Base-by-base conservation (phyloP, 257 asterid genomes). In the Lantana camara region DNA sequence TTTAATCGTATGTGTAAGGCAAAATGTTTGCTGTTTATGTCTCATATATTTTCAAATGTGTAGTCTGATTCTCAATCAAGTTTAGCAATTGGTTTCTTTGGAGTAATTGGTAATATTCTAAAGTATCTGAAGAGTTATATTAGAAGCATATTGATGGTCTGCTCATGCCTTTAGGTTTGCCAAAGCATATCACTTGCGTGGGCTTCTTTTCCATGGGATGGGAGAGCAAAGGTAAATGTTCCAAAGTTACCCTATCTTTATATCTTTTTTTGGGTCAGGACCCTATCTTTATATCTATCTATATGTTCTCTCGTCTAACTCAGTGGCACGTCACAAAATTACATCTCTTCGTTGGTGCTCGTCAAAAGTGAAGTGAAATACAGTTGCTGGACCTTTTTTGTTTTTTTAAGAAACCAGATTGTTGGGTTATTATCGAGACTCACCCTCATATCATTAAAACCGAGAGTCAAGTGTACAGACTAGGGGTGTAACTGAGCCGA, bases 141-240 rank as follows among this genome's bases (percentile, higher is more conserved):
- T 38, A 24, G 37, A 57, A 60, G 57, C 57, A 44, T 63, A 57
- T 38, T 68, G 37, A 48, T 45, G 56, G 37, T 72, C 27, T 66
- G n/a, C 34, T 68, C 29, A 19, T 70, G 58, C 60, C 65, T 67
- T 58, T 73, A 93, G 99, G 90, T 93, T 71, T 71, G 77, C 83
- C n/a, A 93, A 93, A 82, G 96, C 90, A 54, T 88, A 87, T 81
- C 96, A 93, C 79, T 80, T 85, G 74, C 97, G 88, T 4, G 99
- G 96, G 75, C 80, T 87, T 71, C 92, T 93, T 42, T 88, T 87
- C 63, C 99, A 90, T 73, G 96, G 87, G 41, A 87, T 83, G 91
- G 99, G 99, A 73, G 90, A 93, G 63, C 99, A 93, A 85, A 85
- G 90, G 99, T 93, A 81, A 69, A 67, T 59, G 44, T 42, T 64